phyloP scores from a whole-genome alignment of 352 stramenopile species.

The Phytopythium cucurbitacearum region DNA sequence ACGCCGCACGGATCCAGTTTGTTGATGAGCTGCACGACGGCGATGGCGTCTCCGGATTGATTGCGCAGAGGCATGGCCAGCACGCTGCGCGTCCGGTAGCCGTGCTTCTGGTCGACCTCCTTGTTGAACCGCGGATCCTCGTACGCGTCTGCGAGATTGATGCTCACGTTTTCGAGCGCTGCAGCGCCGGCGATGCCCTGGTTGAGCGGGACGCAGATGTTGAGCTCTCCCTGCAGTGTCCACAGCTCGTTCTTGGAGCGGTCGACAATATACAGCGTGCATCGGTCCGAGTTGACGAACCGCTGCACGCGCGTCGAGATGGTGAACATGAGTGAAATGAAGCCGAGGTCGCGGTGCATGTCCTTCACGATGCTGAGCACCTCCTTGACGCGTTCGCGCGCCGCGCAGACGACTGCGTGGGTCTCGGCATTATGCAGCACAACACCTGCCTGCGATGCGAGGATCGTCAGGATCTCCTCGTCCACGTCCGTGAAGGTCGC shows the following conservation, averaged over 20 bases:
- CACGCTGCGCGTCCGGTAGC: conserved; percentile 83
- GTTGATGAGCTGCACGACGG: conserved; percentile 88
- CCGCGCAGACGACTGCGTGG: conserved; percentile 45
- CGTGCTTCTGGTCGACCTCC: conserved; percentile 86
- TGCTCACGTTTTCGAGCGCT: conserved; percentile 54
- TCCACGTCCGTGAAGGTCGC: conserved; percentile 77
- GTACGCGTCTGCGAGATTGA: conserved; percentile 87
- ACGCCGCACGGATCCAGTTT: conserved; percentile 65
- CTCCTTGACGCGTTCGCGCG: conserved; percentile 64
- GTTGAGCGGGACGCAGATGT: conserved; percentile 85
- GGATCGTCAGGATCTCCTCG: conserved; percentile 84
- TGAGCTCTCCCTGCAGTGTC: conserved; percentile 87
- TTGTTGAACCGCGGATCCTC: conserved; percentile 87
- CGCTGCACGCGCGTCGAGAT: conserved; percentile 86
- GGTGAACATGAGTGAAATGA: conserved; percentile 90
- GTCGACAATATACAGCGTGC: conserved; percentile 91
- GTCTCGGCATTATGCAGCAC: conserved; percentile 84
- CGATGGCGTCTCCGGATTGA: conserved; percentile 67
- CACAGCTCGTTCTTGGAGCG: conserved; percentile 86
- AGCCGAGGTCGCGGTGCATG: conserved; percentile 87
- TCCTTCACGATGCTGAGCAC: conserved; percentile 89
- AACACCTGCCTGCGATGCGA: conserved; percentile 83
- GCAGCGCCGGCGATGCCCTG: conserved; percentile 82
- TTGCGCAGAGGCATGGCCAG: conserved; percentile 86
- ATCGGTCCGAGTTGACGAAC: conserved; percentile 89